Base-by-base conservation (phyloP, 1,139 yeast genomes). In the Suhomyces coccinellae region DNA sequence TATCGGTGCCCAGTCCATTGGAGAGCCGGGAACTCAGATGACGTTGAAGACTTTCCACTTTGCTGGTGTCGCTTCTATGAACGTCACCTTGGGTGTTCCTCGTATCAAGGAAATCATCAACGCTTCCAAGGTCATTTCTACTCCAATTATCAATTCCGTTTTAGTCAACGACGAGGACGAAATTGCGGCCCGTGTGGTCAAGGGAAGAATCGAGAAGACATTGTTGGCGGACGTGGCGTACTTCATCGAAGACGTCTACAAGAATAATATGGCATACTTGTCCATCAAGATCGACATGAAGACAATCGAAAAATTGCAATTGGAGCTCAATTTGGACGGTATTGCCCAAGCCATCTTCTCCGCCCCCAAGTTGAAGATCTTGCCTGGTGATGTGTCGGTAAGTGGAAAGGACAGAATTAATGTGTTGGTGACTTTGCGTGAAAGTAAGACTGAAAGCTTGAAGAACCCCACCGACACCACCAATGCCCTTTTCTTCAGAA, bases 21-120 rank as follows among this genome's bases (percentile, higher is more conserved):
- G 99, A 71, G 99, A 93, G 62, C 99, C 99, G 10, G 99, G 99
- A 68, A 93, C 99, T 1, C 99, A 93, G 69, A 93, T 93, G 99
- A 93, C 99, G 9, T 78, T 93, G 69, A 93, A 93, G 70, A 93
- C 99, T 61, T 93, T 93, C 88, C 99, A 93, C 75, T 93, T 93
- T 77, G 99, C 99, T 58, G 99, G 99, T 76, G 99, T 93, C 48
- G 99, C 99, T 28, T 87, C 97, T 40, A 93, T 93, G 99, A 93
- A 93, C 73, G 96, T 93, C 55, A 93, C 99, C 0, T 79, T 93
- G 56, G 99, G 99, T 80, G 99, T 93, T 39, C 99, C 99, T 33
- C 97, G 99, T 79, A 93, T 93, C 62, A 93, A 93, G 69, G 99
- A 93, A 75, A 93, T 93, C 63, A 93, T 93, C 63, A 95, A 93